A percentile compares a stretch with the other conserved stretches of the same genome.
phyloP scores from a whole-genome alignment of 305 asterid species.

The Fraxinus angustifolia region DNA sequence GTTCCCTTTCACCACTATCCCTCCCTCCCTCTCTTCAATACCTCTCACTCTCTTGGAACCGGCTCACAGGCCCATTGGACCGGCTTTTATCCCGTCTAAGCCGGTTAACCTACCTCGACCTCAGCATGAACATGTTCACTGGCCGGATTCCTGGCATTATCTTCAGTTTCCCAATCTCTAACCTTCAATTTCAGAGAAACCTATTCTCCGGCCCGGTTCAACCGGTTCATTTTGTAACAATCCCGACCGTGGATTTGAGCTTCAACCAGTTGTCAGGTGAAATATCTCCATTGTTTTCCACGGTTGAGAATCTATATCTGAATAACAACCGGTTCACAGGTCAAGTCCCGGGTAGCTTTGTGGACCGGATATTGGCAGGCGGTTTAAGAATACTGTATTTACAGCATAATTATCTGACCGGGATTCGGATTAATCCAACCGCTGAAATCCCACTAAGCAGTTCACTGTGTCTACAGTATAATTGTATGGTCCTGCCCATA shows the following conservation, averaged over 20 bases:
- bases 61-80: constrained; percentile 66
- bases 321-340: constrained; percentile 94
- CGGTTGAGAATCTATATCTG: constrained; percentile 66
- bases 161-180: constrained; percentile 60
- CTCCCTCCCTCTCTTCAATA: constrained; percentile 74
- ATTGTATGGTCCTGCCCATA: constrained; percentile 84
- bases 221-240: constrained; percentile 47
- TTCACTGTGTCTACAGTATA: constrained; percentile 83
- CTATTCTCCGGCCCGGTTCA: constrained; percentile 59
- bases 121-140: constrained; percentile 67
- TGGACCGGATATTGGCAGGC: constrained; percentile 66
- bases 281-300: constrained; percentile 62
- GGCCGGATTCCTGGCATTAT: constrained; percentile 58
- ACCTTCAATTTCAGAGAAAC: constrained; percentile 75
- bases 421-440: constrained; percentile 73
- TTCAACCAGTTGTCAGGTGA: constrained; percentile 65
- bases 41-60: constrained; percentile 74
- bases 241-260: constrained; percentile 75
- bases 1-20: constrained; percentile 45
- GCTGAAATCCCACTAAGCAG: constrained; percentile 69
- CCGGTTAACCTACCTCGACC: constrained; percentile 58
- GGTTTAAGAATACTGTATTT: constrained; percentile 55
- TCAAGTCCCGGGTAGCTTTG: constrained; percentile 66
- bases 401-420: constrained; percentile 83
- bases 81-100: constrained; percentile 39